Percentiles rank a stretch among this genome's conserved stretches.
phyloP scores from a whole-genome alignment of 2,329 filamentous ascomycete species.

The Dactylellina drechsleri region DNA sequence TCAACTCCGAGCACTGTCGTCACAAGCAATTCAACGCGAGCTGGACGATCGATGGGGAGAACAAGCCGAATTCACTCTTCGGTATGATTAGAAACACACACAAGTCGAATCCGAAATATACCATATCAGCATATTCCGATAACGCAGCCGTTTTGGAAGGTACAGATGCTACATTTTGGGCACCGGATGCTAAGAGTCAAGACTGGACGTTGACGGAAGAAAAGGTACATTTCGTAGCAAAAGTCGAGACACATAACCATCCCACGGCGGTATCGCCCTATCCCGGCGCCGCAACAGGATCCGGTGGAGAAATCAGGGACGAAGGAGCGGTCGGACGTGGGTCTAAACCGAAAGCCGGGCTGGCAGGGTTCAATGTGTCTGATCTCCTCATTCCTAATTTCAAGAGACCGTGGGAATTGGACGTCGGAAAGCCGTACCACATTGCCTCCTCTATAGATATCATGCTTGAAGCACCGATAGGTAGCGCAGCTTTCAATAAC shows the following conservation, averaged over 20 bases:
- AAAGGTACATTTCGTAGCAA: constrained; percentile 84
- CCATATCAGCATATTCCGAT: constrained; percentile 96
- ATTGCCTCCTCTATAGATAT: constrained; percentile 95
- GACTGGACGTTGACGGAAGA: constrained; percentile 90
- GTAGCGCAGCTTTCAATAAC: constrained; percentile 95
- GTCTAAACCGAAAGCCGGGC: constrained; percentile 89
- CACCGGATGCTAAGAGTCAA: constrained; percentile 84
- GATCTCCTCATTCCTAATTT: constrained; percentile 89
- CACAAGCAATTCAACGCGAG: constrained; percentile 95
- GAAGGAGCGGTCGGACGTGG: constrained; percentile 94
- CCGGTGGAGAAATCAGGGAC: constrained; percentile 93
- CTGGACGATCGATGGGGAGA: constrained; percentile 90
- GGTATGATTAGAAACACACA: constrained; percentile 98
- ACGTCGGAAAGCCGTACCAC: constrained; percentile 88
- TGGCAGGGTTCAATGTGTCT: constrained; percentile 93
- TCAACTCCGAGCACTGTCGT: constrained; percentile 93
- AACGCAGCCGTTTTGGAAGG: constrained; percentile 93
- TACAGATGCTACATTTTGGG: constrained; percentile 79
- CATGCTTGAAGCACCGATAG: constrained; percentile 96
- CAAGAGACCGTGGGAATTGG: constrained; percentile 85
- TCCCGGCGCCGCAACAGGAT: constrained; percentile 91
- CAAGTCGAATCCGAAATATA: constrained; percentile 77
- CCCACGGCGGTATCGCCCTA: constrained; percentile 95
- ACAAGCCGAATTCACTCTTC: constrained; percentile 84
- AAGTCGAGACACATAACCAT: constrained; percentile 98